A percentile compares a stretch with the other conserved stretches of the same genome.
phyloP scores from a whole-genome alignment of 2,329 filamentous ascomycete genomes.

The Aspergillus uvarum region DNA sequence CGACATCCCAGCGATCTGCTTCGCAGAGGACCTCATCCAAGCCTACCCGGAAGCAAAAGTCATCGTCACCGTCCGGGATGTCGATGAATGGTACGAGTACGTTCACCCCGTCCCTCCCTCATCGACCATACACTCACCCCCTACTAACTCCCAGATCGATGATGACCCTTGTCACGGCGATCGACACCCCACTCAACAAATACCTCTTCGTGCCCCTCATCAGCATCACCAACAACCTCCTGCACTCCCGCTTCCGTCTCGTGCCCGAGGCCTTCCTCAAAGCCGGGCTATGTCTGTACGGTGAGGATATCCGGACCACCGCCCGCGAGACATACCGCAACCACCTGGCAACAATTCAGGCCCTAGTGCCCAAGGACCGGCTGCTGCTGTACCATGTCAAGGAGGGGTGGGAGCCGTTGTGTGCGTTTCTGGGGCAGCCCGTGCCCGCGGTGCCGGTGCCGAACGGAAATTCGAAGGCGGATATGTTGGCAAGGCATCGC shows the following conservation, averaged over 20 bases:
- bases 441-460: conserved; percentile 10
- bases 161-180: conserved; percentile 1
- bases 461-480: conserved; percentile 6
- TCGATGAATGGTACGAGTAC: conserved; percentile 25
- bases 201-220: neutral
- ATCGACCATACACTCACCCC: neutral
- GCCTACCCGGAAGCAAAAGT: conserved; percentile 26
- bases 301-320: neutral
- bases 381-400: conserved; percentile 48
- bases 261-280: neutral
- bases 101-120: neutral
- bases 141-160: neutral
- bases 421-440: conserved; percentile 44
- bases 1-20: conserved; percentile 19
- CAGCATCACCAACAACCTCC: neutral
- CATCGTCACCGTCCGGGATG: conserved; percentile 23
- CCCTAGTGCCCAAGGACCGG: conserved; percentile 39
- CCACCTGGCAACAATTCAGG: conserved; percentile 49
- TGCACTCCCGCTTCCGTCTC: neutral
- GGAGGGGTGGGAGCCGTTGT: conserved; percentile 50
- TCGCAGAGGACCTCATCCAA: conserved; percentile 25
- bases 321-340: conserved; percentile 29
- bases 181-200: conserved; percentile 1
- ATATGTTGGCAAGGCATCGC: neutral
- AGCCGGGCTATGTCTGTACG: conserved; percentile 2